A percentile compares a stretch with the other conserved stretches of the same genome.
These are phyloP conservation scores for Porphyra umbilicalis DNA, from an alignment of 31 red algal species.

Conservation along the genomic window DNA sequence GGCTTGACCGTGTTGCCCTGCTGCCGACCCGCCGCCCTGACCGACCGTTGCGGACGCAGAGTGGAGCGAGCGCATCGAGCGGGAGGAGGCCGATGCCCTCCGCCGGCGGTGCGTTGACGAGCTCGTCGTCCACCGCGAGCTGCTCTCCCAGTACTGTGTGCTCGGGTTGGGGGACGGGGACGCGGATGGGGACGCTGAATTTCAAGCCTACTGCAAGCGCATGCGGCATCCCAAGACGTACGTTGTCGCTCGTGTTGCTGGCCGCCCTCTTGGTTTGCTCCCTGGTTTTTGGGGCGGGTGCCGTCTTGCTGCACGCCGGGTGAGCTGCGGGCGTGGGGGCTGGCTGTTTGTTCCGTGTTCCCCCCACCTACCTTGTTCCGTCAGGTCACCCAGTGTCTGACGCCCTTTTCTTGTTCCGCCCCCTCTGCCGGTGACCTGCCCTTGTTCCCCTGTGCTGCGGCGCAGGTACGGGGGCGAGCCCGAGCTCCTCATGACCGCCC, in stretches of 20 bases:
- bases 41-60: too few species aligned
- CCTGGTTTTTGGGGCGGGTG: too few species aligned
- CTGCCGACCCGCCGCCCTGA: too few species aligned
- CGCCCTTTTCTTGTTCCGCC: not conserved
- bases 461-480: conserved; percentile 76
- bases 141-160: conserved; percentile 69
- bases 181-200: conserved; percentile 26
- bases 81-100: conserved; percentile 54
- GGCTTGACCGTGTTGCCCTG: too few species aligned
- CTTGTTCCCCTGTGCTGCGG: not conserved
- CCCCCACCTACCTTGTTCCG: too few species aligned
- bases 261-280: too few species aligned
- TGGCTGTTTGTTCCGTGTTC: not conserved
- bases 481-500: conserved; percentile 72
- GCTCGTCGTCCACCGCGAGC: conserved; percentile 40
- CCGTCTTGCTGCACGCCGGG: too few species aligned
- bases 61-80: conserved; percentile 37
- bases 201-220: conserved; percentile 35
- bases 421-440: not conserved
- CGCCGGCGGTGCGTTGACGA: conserved; percentile 38
- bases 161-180: conserved; percentile 1
- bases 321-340: not conserved
- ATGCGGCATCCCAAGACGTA: conserved; percentile 45
- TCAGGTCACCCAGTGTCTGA: too few species aligned
- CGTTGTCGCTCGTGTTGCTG: not conserved